phyloP scores from a whole-genome alignment of 441 rosid genomes.

The Erodium moschatum region DNA sequence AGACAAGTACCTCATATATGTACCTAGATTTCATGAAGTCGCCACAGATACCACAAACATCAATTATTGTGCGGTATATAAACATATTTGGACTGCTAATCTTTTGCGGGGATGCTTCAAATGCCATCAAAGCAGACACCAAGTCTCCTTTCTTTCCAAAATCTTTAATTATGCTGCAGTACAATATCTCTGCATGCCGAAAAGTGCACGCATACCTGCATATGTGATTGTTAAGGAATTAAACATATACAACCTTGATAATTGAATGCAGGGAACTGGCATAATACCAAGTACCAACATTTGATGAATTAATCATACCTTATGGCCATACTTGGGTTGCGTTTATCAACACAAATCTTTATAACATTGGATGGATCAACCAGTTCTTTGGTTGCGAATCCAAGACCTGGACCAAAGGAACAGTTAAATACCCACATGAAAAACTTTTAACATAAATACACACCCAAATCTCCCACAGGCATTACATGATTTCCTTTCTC shows the following conservation, averaged over 20 bases:
- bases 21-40: constrained; percentile 65
- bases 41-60: constrained; percentile 68
- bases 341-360: constrained; percentile 44
- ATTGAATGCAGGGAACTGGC: constrained; percentile 12
- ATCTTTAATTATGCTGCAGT: constrained; percentile 52
- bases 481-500: neutral
- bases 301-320: constrained; percentile 34
- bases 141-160: constrained; percentile 72
- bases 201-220: constrained; percentile 65
- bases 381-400: constrained; percentile 54
- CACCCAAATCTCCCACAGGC: neutral
- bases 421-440: constrained; percentile 13
- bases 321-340: constrained; percentile 52
- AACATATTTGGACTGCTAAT: constrained; percentile 58
- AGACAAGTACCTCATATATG: constrained; percentile 62
- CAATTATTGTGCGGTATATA: constrained; percentile 64
- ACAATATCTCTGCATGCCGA: constrained; percentile 54
- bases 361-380: constrained; percentile 51
- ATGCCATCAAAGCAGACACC: constrained; percentile 61
- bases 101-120: constrained; percentile 51
- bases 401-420: constrained; percentile 43
- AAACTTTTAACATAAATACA: neutral
- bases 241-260: constrained; percentile 1
- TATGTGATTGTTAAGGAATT: constrained; percentile 21
- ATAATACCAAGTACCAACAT: neutral